Conservation (phyloP, 2,329 filamentous ascomycete species). For the Colletotrichum somersetense region DNA sequence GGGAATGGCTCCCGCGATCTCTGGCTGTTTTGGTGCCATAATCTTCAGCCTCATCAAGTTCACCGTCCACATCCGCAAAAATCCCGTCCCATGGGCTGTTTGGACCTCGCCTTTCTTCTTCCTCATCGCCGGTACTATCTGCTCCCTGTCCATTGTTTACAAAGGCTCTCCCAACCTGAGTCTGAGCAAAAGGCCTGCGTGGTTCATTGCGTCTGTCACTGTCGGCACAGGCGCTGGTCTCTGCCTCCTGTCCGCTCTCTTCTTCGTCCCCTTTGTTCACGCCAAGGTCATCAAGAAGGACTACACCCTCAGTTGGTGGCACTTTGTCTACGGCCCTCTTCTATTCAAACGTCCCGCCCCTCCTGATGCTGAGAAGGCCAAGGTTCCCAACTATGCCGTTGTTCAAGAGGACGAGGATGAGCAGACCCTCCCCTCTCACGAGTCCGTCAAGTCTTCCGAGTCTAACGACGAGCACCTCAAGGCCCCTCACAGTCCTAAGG, state of each 20-base stretch:
- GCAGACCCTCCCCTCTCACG: conserved; percentile 47
- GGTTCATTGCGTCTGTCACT: conserved; percentile 76
- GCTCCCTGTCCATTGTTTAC: conserved; percentile 83
- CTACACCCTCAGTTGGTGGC: conserved; percentile 72
- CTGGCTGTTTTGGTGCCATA: conserved; percentile 72
- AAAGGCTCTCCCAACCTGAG: conserved; percentile 80
- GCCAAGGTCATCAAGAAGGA: conserved; percentile 78
- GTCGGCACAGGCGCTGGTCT: conserved; percentile 74
- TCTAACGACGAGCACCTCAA: conserved; percentile 60
- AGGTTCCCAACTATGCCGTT: conserved; percentile 82
- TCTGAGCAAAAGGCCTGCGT: conserved; percentile 73
- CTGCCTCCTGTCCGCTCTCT: conserved; percentile 69
- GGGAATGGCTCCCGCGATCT: conserved; percentile 77
- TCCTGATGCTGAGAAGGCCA: conserved; percentile 66
- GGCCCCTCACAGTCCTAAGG: conserved; percentile 47
- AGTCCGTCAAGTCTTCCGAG: conserved; percentile 44
- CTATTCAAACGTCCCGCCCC: conserved; percentile 71
- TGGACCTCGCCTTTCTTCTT: conserved; percentile 82
- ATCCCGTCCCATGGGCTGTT: conserved; percentile 79
- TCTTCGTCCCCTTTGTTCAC: conserved; percentile 81
- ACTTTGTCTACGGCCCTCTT: conserved; percentile 72
- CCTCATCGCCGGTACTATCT: conserved; percentile 79
- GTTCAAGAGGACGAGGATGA: conserved; percentile 72
- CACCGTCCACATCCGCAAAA: conserved; percentile 77
- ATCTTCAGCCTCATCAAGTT: conserved; percentile 82